These are phyloP conservation scores for Parasitella parasitica DNA, from an alignment of 371 early-diverging fungal species.

Conservation along the genomic window DNA sequence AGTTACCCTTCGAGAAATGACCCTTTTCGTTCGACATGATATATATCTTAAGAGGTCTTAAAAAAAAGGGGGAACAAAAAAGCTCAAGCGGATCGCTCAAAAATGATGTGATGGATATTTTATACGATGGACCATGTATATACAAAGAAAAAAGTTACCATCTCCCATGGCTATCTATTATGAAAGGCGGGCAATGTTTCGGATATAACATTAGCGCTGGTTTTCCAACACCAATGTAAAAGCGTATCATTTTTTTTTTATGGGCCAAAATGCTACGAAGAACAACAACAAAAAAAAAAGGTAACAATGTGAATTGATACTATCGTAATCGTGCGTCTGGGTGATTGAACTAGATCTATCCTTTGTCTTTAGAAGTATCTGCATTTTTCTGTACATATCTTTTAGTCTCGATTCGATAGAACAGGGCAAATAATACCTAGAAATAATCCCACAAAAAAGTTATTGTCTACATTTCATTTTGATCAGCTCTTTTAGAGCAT, in stretches of 20 bases:
- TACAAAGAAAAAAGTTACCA: background rate
- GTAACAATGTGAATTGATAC: background rate
- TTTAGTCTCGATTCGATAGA: background rate
- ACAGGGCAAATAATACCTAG: too few relatives aligned
- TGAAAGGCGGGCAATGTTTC: constrained; percentile 1
- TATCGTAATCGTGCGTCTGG: background rate
- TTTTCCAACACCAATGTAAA: too few relatives aligned
- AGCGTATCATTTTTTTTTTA: background rate
- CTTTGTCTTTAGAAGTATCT: background rate
- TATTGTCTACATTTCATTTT: too few relatives aligned
- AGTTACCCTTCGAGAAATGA: background rate
- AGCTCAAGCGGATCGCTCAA: too few relatives aligned
- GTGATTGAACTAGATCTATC: background rate
- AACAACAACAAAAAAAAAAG: background rate
- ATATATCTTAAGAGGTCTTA: too few relatives aligned
- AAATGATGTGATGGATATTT: too few relatives aligned
- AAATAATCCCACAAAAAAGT: too few relatives aligned
- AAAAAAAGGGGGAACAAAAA: too few relatives aligned
- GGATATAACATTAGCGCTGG: too few relatives aligned
- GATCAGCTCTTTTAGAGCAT: too few relatives aligned
- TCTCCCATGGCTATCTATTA: background rate
- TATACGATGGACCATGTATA: background rate
- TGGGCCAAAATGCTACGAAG: background rate
- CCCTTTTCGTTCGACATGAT: too few relatives aligned
- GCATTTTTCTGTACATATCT: background rate